Percentiles rank a stretch among this genome's conserved stretches.
Conservation (phyloP, 495 filamentous ascomycete genomes). For the Tuber aestivum region DNA sequence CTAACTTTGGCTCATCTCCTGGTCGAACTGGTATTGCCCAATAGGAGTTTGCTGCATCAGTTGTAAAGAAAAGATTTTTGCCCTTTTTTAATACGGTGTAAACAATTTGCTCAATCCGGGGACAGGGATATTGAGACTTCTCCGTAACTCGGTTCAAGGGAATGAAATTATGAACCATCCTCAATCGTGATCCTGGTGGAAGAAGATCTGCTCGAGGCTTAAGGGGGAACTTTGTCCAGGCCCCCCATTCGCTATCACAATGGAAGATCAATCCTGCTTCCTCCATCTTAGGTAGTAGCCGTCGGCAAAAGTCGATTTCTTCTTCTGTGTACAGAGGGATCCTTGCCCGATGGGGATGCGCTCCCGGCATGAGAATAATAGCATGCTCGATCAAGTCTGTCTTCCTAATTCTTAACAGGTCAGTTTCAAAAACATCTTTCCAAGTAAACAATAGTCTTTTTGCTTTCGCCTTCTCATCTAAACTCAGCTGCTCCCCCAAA, state of each 20-base stretch:
- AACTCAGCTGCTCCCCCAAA: too few relatives aligned
- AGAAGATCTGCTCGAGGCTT: background rate
- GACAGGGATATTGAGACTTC: background rate
- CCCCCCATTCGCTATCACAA: background rate
- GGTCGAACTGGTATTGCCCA: background rate
- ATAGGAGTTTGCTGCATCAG: background rate
- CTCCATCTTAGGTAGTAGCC: background rate
- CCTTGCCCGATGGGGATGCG: background rate
- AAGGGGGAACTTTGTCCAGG: background rate
- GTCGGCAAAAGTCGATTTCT: background rate
- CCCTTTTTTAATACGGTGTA: background rate
- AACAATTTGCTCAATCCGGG: background rate
- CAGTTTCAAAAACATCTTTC: background rate
- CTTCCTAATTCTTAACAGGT: background rate
- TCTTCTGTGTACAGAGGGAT: too few relatives aligned
- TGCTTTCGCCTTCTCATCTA: too few relatives aligned
- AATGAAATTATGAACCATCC: background rate
- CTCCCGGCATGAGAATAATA: fast-evolving
- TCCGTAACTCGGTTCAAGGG: background rate
- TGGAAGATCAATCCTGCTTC: background rate
- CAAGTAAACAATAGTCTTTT: background rate
- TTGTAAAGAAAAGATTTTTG: background rate
- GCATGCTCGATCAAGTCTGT: background rate
- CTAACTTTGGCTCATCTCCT: background rate
- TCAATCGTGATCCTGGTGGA: too few relatives aligned